phyloP scores from a whole-genome alignment of 2,329 filamentous ascomycete species.

The Keithomyces neogunnii region DNA sequence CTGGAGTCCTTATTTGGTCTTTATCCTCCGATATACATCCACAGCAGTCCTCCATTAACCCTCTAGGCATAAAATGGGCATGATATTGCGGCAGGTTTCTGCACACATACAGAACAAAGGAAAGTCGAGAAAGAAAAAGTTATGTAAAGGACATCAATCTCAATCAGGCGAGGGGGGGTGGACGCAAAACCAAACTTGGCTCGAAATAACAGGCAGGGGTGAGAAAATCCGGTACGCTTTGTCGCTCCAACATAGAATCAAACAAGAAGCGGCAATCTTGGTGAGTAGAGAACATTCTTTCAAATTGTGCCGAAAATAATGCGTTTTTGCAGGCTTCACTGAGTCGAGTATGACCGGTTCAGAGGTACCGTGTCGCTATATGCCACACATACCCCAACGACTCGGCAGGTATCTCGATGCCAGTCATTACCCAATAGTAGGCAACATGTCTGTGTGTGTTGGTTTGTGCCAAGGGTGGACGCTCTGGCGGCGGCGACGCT shows the following conservation, averaged over 20 bases:
- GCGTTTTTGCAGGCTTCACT: too few relatives aligned
- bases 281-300: neutral
- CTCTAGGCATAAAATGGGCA: neutral
- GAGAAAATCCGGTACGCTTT: neutral
- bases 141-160: neutral
- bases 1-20: neutral
- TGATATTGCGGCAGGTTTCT: constrained; percentile 8
- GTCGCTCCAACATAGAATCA: neutral
- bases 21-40: neutral
- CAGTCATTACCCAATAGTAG: too few relatives aligned
- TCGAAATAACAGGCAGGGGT: neutral
- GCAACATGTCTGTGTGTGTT: neutral
- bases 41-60: neutral
- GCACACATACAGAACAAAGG: constrained; percentile 5
- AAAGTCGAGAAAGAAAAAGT: constrained; percentile 5
- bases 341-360: too few relatives aligned
- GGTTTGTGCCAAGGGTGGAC: neutral
- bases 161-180: neutral
- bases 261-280: neutral
- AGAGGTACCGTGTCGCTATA: too few relatives aligned
- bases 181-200: neutral
- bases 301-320: too few relatives aligned
- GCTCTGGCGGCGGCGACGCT: neutral
- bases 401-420: too few relatives aligned
- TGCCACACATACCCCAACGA: too few relatives aligned